Base-by-base conservation (phyloP, 495 filamentous ascomycete species). In the Collariella sp. region DNA sequence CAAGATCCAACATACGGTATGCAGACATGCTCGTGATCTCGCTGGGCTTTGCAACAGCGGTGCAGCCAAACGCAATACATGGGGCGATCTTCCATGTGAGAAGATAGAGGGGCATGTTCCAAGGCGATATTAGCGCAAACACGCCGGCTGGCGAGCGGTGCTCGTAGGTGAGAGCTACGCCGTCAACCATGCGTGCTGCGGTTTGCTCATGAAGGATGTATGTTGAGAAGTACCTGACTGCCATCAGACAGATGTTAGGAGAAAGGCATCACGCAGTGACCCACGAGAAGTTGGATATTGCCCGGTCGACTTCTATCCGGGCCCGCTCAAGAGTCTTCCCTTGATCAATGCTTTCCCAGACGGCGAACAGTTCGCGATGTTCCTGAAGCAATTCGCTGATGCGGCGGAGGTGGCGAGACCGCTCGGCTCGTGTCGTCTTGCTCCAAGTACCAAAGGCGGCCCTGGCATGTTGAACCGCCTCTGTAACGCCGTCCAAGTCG, bases 1-100 rank as follows among this genome's bases (percentile, higher is more conserved):
- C n/a, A 41, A 1, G 10, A 36, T 75, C 57, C 73, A 73, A 43
- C 74, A 71, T 24, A 78, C 79, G n/a, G 70, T 76, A 71, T 63
- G 82, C 48, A 60, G 63, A 46, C 73, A 82, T 54, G 58, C 63
- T 66, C 1, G 63, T 66, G 1, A 62, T 20, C 47, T 66, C 63
- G 23, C 61, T 63, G 2, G 63, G 63, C 48, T 66, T 66, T 0
- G 61, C 61, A 1, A 66, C 61, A 0, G 61, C 63, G 4, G 63
- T 66, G 48, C 61, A 63, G 1, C 63, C 63, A 52, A 66, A 66
- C 7, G 63, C 63, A 0, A 66, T 31, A n/a, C 61, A 63, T 0
- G 63, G 61, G 1, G 63, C 63, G 19, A 66, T 61, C 38, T 66
- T 63, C 63, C 63, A 66, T 0, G 63, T 66, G 1, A 66, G 51